These are phyloP conservation scores for Xerophyta viscosa DNA, from an alignment of 106 monocot species.

Conservation along the genomic window DNA sequence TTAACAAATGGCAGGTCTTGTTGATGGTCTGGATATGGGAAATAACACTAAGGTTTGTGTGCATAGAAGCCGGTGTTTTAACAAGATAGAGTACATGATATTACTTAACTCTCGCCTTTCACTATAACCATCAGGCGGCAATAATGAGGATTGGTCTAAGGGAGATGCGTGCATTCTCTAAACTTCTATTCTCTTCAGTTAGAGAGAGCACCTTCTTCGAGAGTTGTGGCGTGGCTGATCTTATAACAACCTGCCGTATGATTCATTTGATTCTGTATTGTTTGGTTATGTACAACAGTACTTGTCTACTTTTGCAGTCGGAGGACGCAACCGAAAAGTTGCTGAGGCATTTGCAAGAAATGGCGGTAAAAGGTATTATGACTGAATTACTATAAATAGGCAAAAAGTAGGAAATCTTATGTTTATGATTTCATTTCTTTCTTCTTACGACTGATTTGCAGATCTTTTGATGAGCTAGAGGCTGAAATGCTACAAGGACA, in stretches of 20 bases:
- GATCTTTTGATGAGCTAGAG: constrained; percentile 83
- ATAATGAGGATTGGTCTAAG: constrained; percentile 91
- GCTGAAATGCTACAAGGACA: constrained; percentile 77
- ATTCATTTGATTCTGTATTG: constrained; percentile 2
- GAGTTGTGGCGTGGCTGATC: constrained; percentile 90
- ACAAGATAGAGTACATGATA: too few species aligned
- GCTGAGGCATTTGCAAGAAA: constrained; percentile 80
- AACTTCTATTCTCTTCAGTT: constrained; percentile 77
- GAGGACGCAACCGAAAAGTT: constrained; percentile 82
- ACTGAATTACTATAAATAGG: neutral
- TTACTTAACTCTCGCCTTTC: too few species aligned
- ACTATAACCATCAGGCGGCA: constrained; percentile 51
- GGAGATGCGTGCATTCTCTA: constrained; percentile 83
- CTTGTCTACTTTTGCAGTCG: constrained; percentile 52
- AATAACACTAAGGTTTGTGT: constrained; percentile 85
- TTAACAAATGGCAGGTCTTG: constrained; percentile 85
- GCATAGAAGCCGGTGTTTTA: neutral
- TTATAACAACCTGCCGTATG: constrained; percentile 83
- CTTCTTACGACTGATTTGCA: constrained; percentile 11
- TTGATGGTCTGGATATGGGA: constrained; percentile 94
- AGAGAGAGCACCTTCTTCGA: constrained; percentile 91
- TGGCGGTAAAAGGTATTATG: constrained; percentile 60
- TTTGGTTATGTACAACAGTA: neutral
- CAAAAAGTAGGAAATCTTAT: too few species aligned
- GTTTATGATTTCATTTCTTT: neutral